These are phyloP conservation scores for Phyllosticta citribraziliensis DNA, from an alignment of 2,329 filamentous ascomycete genomes.

Conservation along the genomic window DNA sequence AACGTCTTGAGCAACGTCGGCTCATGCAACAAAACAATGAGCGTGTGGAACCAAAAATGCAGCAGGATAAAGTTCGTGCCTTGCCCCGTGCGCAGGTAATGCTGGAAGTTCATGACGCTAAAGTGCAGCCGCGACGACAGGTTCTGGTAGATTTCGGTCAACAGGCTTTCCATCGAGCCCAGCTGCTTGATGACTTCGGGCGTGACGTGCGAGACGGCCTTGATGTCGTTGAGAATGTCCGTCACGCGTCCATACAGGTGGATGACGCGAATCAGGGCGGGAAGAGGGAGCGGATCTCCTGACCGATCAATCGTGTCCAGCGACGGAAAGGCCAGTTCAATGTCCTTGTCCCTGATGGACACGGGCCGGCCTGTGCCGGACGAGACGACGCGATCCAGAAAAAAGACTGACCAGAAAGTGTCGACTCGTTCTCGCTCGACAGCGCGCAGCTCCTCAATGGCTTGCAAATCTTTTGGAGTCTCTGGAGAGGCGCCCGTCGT, in stretches of 20 bases:
- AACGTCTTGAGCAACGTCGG: conserved; percentile 75
- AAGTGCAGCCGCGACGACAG: conserved; percentile 70
- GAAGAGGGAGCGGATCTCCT: conserved; percentile 68
- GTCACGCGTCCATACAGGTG: conserved; percentile 78
- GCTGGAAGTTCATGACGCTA: conserved; percentile 76
- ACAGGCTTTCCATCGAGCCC: conserved; percentile 66
- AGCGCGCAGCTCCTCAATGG: conserved; percentile 49
- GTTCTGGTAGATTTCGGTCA: conserved; percentile 65
- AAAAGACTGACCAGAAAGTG: conserved; percentile 84
- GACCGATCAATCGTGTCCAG: conserved; percentile 42
- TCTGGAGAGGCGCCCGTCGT: conserved; percentile 18
- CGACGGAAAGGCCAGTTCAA: conserved; percentile 63
- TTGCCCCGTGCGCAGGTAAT: conserved; percentile 70
- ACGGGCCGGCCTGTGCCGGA: conserved; percentile 78
- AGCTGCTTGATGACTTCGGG: conserved; percentile 63
- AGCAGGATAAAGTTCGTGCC: conserved; percentile 80
- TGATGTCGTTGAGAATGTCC: conserved; percentile 74
- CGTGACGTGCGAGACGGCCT: conserved; percentile 63
- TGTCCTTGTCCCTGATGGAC: conserved; percentile 74
- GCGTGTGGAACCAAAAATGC: conserved; percentile 81
- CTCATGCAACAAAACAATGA: conserved; percentile 77
- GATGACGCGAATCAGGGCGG: conserved; percentile 71
- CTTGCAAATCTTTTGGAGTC: conserved; percentile 22
- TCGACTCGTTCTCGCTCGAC: conserved; percentile 75
- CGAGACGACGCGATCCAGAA: conserved; percentile 78